Evolutionary conservation across 192 early-diverging fungal genomes (phyloP).

Genomic region (Backusella macrospora): DNA sequence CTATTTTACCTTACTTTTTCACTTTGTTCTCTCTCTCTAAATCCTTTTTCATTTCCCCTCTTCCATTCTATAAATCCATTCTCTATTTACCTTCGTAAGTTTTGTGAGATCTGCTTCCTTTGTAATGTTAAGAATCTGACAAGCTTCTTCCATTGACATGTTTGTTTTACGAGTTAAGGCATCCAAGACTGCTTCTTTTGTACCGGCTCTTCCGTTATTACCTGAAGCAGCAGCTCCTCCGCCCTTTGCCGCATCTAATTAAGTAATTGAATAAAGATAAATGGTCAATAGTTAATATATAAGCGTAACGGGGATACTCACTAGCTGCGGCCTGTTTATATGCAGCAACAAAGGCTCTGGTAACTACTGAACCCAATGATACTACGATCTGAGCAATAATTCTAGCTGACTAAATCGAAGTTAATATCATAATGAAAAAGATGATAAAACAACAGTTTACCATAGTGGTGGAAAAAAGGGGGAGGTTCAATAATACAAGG

Average conservation of each 20-base stretch:
- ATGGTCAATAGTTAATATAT: background rate
- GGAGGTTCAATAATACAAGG: too few species aligned
- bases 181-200: slow-evolving; percentile 66
- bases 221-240: slow-evolving; percentile 62
- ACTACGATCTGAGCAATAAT: slow-evolving; percentile 76
- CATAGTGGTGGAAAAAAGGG: background rate
- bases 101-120: slow-evolving; percentile 61
- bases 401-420: slow-evolving; percentile 55
- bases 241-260: slow-evolving; percentile 64
- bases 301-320: slow-evolving; percentile 45
- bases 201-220: slow-evolving; percentile 31
- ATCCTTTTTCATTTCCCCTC: background rate
- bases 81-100: slow-evolving; percentile 46
- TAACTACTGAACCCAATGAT: slow-evolving; percentile 79
- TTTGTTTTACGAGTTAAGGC: slow-evolving; percentile 75
- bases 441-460: background rate
- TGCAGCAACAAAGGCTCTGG: slow-evolving; percentile 91
- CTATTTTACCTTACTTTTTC: background rate
- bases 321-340: slow-evolving; percentile 87
- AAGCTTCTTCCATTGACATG: slow-evolving; percentile 89
- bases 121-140: slow-evolving; percentile 85
- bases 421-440: background rate
- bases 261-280: background rate
- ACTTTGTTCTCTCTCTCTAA: background rate
- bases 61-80: background rate